Evolutionary conservation across 495 filamentous ascomycete species (phyloP).

Genomic region (Penicillium macrosclerotiorum): DNA sequence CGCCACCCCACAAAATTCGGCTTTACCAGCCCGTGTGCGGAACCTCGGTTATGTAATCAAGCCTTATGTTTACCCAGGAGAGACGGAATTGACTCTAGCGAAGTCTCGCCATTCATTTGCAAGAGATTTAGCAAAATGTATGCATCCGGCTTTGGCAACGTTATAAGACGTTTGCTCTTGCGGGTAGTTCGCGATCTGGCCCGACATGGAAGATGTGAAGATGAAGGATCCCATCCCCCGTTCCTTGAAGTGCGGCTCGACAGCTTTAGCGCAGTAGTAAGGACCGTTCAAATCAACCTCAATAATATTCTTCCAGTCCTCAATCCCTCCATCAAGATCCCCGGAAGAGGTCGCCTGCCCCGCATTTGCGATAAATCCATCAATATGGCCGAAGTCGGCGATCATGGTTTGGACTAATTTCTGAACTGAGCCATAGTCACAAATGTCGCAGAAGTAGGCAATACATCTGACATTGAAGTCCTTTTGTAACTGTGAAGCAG

Average conservation of each 20-base stretch:
- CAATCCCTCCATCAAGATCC: slow-evolving; percentile 60
- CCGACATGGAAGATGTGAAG: slow-evolving; percentile 66
- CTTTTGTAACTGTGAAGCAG: slow-evolving; percentile 56
- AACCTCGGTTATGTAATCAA: too few species aligned
- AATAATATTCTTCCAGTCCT: slow-evolving; percentile 67
- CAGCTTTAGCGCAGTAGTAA: slow-evolving; percentile 67
- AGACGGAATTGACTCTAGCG: slow-evolving; percentile 71
- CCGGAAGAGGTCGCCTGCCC: slow-evolving; percentile 62
- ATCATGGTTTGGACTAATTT: slow-evolving; percentile 52
- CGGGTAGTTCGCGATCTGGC: slow-evolving; percentile 74
- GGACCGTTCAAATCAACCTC: slow-evolving; percentile 62
- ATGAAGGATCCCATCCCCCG: slow-evolving; percentile 59
- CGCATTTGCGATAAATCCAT: slow-evolving; percentile 68
- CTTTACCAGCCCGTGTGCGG: too few species aligned
- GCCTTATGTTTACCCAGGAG: slow-evolving; percentile 76
- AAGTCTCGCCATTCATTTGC: slow-evolving; percentile 80
- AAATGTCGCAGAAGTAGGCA: slow-evolving; percentile 60
- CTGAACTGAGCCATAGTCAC: slow-evolving; percentile 50
- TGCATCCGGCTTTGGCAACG: slow-evolving; percentile 65
- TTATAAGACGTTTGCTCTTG: slow-evolving; percentile 80
- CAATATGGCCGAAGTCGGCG: slow-evolving; percentile 62
- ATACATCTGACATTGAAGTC: slow-evolving; percentile 65
- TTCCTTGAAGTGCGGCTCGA: slow-evolving; percentile 62
- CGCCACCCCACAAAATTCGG: too few species aligned
- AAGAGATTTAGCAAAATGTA: slow-evolving; percentile 56